These are phyloP conservation scores for Trichoderma gamsii DNA, from an alignment of 495 filamentous ascomycete genomes.

Conservation along the genomic window DNA sequence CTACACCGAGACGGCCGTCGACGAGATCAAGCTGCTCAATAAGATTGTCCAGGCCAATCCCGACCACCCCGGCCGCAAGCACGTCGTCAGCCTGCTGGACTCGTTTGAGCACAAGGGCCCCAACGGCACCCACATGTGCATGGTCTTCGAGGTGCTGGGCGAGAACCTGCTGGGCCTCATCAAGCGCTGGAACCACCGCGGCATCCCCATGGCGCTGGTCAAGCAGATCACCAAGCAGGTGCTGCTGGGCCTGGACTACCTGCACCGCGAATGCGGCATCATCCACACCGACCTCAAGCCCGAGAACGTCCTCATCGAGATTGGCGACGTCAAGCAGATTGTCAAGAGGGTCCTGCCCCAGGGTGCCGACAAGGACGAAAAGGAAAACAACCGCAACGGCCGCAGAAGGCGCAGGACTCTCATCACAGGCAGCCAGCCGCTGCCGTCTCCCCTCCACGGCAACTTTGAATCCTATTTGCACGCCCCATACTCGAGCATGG, in stretches of 20 bases:
- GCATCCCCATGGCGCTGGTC: slow-evolving; percentile 91
- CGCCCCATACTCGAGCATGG: too few relatives aligned
- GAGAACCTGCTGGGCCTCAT: slow-evolving; percentile 95
- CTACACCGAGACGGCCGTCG: slow-evolving; percentile 97
- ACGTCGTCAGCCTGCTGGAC: slow-evolving; percentile 92
- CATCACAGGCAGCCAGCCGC: slow-evolving; percentile 93
- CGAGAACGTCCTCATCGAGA: slow-evolving; percentile 97
- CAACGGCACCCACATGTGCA: slow-evolving; percentile 94
- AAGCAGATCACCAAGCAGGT: slow-evolving; percentile 99
- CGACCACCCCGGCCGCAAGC: slow-evolving; percentile 83
- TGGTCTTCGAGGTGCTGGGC: slow-evolving; percentile 97
- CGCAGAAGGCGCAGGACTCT: slow-evolving; percentile 83
- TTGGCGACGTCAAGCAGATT: slow-evolving; percentile 94
- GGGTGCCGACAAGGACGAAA: slow-evolving; percentile 71
- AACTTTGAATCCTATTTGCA: slow-evolving; percentile 53
- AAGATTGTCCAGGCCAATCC: slow-evolving; percentile 94
- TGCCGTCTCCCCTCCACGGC: slow-evolving; percentile 90
- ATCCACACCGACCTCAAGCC: slow-evolving; percentile 98
- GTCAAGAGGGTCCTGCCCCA: slow-evolving; percentile 92
- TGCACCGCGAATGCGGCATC: slow-evolving; percentile 97
- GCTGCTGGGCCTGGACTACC: slow-evolving; percentile 86
- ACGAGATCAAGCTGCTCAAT: slow-evolving; percentile 97
- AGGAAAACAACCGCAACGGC: slow-evolving; percentile 92
- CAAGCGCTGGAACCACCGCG: slow-evolving; percentile 96
- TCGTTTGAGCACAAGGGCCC: slow-evolving; percentile 97